Base-by-base conservation (phyloP, 1,284 basidiomycete species). In the Kalmanozyma brasiliensis region DNA sequence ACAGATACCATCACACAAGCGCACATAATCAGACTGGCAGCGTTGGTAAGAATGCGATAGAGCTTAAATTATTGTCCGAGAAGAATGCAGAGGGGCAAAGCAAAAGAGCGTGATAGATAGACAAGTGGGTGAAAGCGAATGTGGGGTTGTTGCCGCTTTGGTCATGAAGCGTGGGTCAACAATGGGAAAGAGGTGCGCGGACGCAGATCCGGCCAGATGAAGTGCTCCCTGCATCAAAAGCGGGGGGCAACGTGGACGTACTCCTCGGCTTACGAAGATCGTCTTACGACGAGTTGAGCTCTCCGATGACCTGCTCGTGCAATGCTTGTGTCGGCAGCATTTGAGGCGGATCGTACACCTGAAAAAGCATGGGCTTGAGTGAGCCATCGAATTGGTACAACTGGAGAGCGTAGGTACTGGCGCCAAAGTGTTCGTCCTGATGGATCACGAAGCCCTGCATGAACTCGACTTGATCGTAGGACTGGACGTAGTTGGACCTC, bases 281-380 rank as follows among this genome's bases (percentile, higher is more conserved):
- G 30, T 19, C 19, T 24, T 36, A 48, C 1, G 45, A 42, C 38
- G 24, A 43, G 40, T 57, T 57, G 41, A 57, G 42, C 40, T 29
- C 26, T 6, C 26, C 26, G 11, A 29, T 29, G 41, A 70, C 43
- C 44, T 64, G 38, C 35, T 70, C 61, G 51, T 70, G 67, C 29
- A 81, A 40, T 10, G 77, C 72, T 46, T 70, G 45, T 5, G 74
- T 78, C 1, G 79, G 79, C 46, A 80, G 56, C 79, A 81, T 81
- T 45, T 64, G 60, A 2, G 79, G 73, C 13, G 79, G 79, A 20
- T 77, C 40, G 38, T 48, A 72, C 2, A 49, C 52, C 49, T 77
- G 64, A 17, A 52, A 80, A 48, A 81, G 51, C 9, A 75, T 29
- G 2, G 73, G 72, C 22, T 75, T 69, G 1, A 63, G 72, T 4